These are phyloP conservation scores for Nicotiana attenuata DNA, from an alignment of 257 asterid species.

Conservation along the genomic window DNA sequence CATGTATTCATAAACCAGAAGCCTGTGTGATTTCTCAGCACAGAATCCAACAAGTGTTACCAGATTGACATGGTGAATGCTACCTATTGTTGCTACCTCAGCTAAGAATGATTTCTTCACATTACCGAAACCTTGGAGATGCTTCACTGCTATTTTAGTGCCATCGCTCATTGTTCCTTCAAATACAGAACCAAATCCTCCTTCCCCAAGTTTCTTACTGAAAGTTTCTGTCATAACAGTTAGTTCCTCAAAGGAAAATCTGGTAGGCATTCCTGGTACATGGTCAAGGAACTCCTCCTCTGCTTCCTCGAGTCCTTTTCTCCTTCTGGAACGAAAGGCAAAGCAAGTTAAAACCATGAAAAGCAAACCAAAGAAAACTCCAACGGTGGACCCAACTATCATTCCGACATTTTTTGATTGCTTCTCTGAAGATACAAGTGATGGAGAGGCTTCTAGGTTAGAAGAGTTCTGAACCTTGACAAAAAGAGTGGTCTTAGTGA, in stretches of 20 bases:
- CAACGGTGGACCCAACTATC: neutral
- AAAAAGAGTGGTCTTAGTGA: neutral
- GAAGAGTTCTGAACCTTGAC: constrained; percentile 16
- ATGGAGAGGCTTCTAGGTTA: neutral
- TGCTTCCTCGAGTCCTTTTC: neutral
- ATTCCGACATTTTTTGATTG: neutral
- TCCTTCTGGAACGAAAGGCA: neutral
- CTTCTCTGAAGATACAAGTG: neutral
- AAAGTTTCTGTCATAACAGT: constrained; percentile 13
- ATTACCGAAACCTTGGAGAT: neutral
- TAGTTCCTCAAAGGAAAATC: constrained; percentile 15
- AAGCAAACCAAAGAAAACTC: neutral
- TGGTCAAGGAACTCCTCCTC: constrained; percentile 11
- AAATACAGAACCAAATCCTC: constrained; percentile 26
- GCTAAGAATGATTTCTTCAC: constrained; percentile 11
- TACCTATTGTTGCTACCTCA: constrained; percentile 21
- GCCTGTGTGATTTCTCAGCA: constrained; percentile 14
- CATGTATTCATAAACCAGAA: constrained; percentile 16
- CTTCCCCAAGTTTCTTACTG: constrained; percentile 19
- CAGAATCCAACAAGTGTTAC: constrained; percentile 19
- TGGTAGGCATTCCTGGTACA: constrained; percentile 22
- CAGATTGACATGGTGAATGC: constrained; percentile 23
- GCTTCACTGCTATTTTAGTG: constrained; percentile 17
- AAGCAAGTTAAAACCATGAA: neutral
- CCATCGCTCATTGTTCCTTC: constrained; percentile 14